Conservation (phyloP, 2,329 filamentous ascomycete species). For the Aspergillus niger region DNA sequence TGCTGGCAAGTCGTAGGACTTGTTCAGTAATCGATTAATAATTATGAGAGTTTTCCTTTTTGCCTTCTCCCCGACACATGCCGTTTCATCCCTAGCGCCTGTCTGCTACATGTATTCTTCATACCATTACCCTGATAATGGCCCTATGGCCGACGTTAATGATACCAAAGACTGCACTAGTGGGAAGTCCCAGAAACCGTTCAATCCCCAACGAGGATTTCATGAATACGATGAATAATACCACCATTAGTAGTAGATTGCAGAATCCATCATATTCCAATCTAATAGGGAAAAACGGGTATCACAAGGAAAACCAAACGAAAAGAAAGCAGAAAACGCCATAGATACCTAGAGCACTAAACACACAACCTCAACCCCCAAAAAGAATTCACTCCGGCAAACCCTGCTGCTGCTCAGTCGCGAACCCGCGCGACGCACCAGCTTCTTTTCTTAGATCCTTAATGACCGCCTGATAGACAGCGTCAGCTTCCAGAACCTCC, state of each 20-base stretch:
- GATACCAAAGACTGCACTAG: slow-evolving; percentile 26
- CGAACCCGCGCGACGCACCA: slow-evolving; percentile 29
- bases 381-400: slow-evolving; percentile 16
- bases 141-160: slow-evolving; percentile 18
- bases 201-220: no score
- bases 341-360: neutral
- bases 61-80: neutral
- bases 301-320: slow-evolving; percentile 15
- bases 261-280: neutral
- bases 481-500: neutral
- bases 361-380: neutral
- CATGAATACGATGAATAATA: neutral
- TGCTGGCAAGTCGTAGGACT: slow-evolving; percentile 29
- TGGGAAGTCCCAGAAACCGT: neutral
- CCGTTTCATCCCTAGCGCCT: neutral
- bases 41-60: neutral
- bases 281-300: slow-evolving; percentile 11
- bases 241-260: neutral
- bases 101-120: slow-evolving; percentile 1
- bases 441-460: slow-evolving; percentile 49
- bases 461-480: slow-evolving; percentile 44
- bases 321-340: slow-evolving; percentile 2
- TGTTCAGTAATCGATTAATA: neutral
- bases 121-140: slow-evolving; percentile 8
- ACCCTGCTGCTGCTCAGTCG: slow-evolving; percentile 19